These are phyloP conservation scores for Coniochaeta sp. DNA, from an alignment of 2,329 filamentous ascomycete species.

Conservation along the genomic window DNA sequence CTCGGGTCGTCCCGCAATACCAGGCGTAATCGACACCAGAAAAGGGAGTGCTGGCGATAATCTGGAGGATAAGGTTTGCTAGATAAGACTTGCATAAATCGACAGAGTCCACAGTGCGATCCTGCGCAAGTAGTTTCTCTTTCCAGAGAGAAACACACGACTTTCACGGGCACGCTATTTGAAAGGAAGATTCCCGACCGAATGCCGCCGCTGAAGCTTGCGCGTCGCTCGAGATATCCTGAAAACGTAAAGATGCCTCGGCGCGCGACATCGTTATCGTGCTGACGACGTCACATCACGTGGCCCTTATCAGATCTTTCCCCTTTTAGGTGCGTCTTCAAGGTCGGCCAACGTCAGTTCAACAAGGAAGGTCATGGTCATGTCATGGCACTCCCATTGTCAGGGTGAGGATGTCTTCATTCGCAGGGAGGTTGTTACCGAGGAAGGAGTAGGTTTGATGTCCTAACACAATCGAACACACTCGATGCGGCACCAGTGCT, in stretches of 20 bases:
- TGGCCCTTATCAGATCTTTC: background rate
- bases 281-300: conserved; percentile 1
- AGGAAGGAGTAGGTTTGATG: no score
- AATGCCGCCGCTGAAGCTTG: background rate
- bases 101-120: background rate
- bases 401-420: background rate
- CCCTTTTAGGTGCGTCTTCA: no score
- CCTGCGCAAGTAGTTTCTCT: background rate
- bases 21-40: background rate
- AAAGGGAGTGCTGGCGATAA: background rate
- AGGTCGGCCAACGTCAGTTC: background rate
- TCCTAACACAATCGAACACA: no score
- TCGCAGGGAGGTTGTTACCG: background rate
- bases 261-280: background rate
- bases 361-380: background rate
- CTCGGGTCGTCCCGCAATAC: background rate
- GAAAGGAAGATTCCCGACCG: background rate
- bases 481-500: background rate
- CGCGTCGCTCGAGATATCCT: background rate
- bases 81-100: background rate
- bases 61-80: background rate
- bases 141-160: background rate
- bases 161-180: background rate
- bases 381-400: background rate
- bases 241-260: background rate